Evolutionary conservation across 441 rosid genomes (phyloP), one percentile per base, ranked within the genome.

Genomic region (Erodium chrysanthum): DNA sequence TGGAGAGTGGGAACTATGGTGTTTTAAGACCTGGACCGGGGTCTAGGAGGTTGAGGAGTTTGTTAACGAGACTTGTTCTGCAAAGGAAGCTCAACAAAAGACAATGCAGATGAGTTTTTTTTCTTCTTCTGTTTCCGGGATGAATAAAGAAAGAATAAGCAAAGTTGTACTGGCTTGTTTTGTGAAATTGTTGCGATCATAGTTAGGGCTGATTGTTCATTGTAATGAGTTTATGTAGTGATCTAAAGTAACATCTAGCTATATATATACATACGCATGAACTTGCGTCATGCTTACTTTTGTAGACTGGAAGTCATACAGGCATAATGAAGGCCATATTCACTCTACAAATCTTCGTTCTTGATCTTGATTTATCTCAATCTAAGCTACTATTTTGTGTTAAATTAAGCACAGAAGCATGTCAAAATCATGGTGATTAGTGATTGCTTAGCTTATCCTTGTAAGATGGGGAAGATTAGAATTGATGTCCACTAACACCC

Each of bases 1-100:
- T 75, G 66, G 71, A 67, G 7, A 58, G 62, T 15, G 70, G 60
- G 66, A 80, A 71, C 18, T 78, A 77, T 69, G 86, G 90, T 27
- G 71, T 75, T 60, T 60, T 85, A 74, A 81, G 75, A 67, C 89
- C 91, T 5, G 96, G 96, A 64, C 81, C 85, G 0, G 98, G 98
- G 15, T 86, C 92, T 23, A 87, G 85, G 79, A 84, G 88, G 72
- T 66, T 92, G 73, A 82, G 78, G 79, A 77, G 73, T 78, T 70
- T 90, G 76, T 74, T 92, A 35, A 52, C 80, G 7, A 90, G 80
- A 76, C 42, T 84, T 58, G 12, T 83, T 72, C 78, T 83, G 4
- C 59, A 77, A 33, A 86, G 67, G 73, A 86, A 71, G 75, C 86
- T 91, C 71, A 69, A 67, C 21, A 88, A 67, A 76, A 75, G 86